These are phyloP conservation scores for Mycena venus DNA, from an alignment of 768 basidiomycete species.

Conservation along the genomic window DNA sequence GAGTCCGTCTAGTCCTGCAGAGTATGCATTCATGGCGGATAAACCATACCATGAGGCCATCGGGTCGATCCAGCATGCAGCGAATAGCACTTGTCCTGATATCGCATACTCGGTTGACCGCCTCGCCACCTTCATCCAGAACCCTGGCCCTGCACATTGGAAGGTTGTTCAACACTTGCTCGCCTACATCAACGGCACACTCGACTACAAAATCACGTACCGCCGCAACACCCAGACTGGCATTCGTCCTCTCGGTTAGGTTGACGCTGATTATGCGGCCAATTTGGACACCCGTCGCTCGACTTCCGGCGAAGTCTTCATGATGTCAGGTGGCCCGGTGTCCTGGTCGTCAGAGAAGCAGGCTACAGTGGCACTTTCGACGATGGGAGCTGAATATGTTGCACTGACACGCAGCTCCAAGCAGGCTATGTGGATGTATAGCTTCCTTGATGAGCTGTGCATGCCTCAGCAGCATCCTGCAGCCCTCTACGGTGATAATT, in stretches of 20 bases:
- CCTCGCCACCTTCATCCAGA: slow-evolving; percentile 36
- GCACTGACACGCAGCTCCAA: too few relatives aligned
- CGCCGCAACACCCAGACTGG: too few relatives aligned
- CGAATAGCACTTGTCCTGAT: slow-evolving; percentile 39
- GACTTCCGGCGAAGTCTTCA: too few relatives aligned
- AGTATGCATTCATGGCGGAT: slow-evolving; percentile 37
- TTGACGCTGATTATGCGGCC: slow-evolving; percentile 45
- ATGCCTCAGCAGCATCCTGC: neutral
- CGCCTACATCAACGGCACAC: slow-evolving; percentile 49
- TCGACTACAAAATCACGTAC: slow-evolving; percentile 33
- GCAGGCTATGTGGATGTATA: too few relatives aligned
- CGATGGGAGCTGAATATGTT: too few relatives aligned
- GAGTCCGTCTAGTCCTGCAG: slow-evolving; percentile 10
- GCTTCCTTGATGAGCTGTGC: too few relatives aligned
- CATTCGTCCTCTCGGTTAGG: slow-evolving; percentile 27
- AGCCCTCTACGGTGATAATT: neutral
- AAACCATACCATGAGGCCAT: slow-evolving; percentile 41
- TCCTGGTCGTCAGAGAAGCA: too few relatives aligned
- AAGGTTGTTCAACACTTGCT: slow-evolving; percentile 49
- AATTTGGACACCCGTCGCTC: too few relatives aligned
- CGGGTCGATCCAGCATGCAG: slow-evolving; percentile 37
- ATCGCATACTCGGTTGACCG: too few relatives aligned
- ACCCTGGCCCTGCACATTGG: slow-evolving; percentile 50
- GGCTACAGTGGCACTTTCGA: too few relatives aligned
- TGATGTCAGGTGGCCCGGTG: too few relatives aligned